A percentile compares a stretch with the other conserved stretches of the same genome.
Conservation (phyloP, 495 filamentous ascomycete species). For the Saxophila tyrrhenica region DNA sequence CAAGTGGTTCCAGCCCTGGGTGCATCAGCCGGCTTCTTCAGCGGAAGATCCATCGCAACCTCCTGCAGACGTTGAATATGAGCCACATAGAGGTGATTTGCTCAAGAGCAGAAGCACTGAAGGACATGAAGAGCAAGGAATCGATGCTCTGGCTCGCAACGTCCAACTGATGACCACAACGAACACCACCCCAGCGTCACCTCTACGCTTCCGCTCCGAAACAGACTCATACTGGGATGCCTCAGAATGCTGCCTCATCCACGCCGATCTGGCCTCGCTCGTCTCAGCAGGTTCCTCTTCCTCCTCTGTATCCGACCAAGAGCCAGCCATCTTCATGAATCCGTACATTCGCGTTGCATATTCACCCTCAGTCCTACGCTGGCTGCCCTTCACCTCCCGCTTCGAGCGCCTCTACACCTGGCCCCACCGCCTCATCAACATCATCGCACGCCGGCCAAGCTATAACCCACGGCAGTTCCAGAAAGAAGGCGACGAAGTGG, state of each 20-base stretch:
- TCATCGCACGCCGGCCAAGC: background rate
- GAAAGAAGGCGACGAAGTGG: conserved; percentile 5
- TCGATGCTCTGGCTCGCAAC: background rate
- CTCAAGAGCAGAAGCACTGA: no score
- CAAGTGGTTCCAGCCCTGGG: conserved; percentile 42
- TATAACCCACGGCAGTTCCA: conserved; percentile 1
- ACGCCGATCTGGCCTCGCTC: conserved; percentile 20
- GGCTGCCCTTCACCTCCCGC: conserved; percentile 23
- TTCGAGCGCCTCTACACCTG: conserved; percentile 17
- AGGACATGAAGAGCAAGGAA: background rate
- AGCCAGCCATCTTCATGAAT: conserved; percentile 29
- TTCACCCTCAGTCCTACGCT: conserved; percentile 17
- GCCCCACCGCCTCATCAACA: background rate
- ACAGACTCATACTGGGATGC: conserved; percentile 60
- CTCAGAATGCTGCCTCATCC: conserved; percentile 58
- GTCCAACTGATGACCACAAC: background rate
- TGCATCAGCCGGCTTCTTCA: background rate
- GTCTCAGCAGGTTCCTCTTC: conserved; percentile 5
- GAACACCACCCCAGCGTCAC: background rate
- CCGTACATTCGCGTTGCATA: conserved; percentile 30
- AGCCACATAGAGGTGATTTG: no score
- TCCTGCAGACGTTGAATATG: background rate
- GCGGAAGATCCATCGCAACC: background rate
- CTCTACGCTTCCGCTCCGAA: conserved; percentile 53
- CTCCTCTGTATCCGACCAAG: background rate